Conservation (phyloP, 306 rosid genomes). For the Hippophae tibetana region DNA sequence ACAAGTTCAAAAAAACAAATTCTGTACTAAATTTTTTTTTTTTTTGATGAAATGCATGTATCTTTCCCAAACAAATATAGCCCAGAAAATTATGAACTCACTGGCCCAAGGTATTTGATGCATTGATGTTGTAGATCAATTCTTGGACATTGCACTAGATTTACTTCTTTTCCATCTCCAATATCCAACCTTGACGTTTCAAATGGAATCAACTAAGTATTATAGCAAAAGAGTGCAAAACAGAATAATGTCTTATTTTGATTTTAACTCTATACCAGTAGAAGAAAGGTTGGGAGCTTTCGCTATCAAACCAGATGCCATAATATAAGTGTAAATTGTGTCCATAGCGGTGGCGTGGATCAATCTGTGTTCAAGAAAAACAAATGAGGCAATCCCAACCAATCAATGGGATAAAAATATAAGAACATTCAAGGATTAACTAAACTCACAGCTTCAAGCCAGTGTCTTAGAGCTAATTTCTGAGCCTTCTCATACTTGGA, state of each 20-base stretch:
- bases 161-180: slow-evolving; percentile 79
- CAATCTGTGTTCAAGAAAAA: slow-evolving; percentile 40
- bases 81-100: slow-evolving; percentile 23
- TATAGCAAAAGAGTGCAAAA: slow-evolving; percentile 6
- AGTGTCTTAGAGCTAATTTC: slow-evolving; percentile 63
- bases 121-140: slow-evolving; percentile 47
- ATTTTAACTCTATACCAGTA: slow-evolving; percentile 39
- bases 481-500: slow-evolving; percentile 74
- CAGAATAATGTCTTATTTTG: not conserved
- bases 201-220: slow-evolving; percentile 9
- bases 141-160: slow-evolving; percentile 51
- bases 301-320: slow-evolving; percentile 52
- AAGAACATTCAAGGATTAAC: slow-evolving; percentile 1
- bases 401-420: not conserved
- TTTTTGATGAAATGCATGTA: not conserved
- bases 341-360: slow-evolving; percentile 86
- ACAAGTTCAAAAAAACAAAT: not conserved
- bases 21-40: no score
- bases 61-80: no score
- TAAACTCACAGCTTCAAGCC: slow-evolving; percentile 91
- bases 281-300: slow-evolving; percentile 70
- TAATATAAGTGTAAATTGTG: slow-evolving; percentile 72
- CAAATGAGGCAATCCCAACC: not conserved
- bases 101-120: slow-evolving; percentile 75
- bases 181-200: slow-evolving; percentile 67